These are phyloP conservation scores for Willaertia magna DNA, from an alignment of 208 protist species.

Conservation along the genomic window DNA sequence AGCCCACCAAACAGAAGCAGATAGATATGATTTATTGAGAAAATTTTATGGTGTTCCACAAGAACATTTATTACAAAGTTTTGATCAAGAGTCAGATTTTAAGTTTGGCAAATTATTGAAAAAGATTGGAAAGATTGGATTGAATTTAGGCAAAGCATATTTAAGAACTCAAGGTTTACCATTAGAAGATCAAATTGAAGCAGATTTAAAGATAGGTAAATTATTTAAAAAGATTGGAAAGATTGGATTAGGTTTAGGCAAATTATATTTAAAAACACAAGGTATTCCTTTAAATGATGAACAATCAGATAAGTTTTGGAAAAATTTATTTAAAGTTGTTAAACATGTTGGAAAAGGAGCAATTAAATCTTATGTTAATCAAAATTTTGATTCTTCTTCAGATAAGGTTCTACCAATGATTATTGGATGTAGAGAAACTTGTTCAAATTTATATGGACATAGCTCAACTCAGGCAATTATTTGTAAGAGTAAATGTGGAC, in stretches of 20 bases:
- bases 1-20: too few species aligned
- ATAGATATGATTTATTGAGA: too few species aligned
- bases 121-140: background rate
- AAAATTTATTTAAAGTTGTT: background rate
- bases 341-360: background rate
- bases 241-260: background rate
- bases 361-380: background rate
- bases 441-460: too few species aligned
- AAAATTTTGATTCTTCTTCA: too few species aligned
- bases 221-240: background rate
- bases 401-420: too few species aligned
- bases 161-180: background rate
- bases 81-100: background rate
- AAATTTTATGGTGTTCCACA: too few species aligned
- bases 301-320: background rate
- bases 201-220: background rate
- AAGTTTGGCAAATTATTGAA: background rate
- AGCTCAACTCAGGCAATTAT: too few species aligned
- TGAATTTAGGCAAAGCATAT: background rate
- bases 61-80: too few species aligned
- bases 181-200: background rate
- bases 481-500: too few species aligned
- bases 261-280: background rate
- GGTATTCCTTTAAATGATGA: background rate
- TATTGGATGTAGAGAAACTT: too few species aligned